A percentile compares a stretch with the other conserved stretches of the same genome.
phyloP scores from a whole-genome alignment of 2,329 filamentous ascomycete species.

The Aureobasidium sp. region DNA sequence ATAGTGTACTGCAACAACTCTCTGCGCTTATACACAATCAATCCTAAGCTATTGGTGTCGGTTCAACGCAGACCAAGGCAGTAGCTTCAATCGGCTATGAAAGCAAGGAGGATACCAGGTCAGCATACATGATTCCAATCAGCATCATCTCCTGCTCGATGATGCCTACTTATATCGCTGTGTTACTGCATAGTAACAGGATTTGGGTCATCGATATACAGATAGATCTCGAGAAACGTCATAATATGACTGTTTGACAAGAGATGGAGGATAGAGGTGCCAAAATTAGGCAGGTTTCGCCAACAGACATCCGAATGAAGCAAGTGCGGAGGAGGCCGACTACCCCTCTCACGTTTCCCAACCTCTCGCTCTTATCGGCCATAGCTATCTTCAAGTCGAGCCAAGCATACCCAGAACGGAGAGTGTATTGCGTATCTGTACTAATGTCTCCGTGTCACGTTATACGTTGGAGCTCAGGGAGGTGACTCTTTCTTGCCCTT shows the following conservation, averaged over 20 bases:
- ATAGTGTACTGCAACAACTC: no score
- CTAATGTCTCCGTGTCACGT: background rate
- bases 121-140: no score
- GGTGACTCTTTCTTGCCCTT: background rate
- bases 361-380: constrained; percentile 3
- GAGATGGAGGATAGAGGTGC: background rate
- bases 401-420: background rate
- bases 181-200: no score
- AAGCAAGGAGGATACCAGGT: no score
- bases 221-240: no score
- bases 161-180: no score
- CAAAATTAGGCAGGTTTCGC: background rate
- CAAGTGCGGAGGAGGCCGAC: constrained; percentile 7
- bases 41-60: no score
- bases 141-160: no score
- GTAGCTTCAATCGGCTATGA: no score
- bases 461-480: background rate
- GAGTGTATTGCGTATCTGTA: background rate
- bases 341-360: constrained; percentile 2
- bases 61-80: no score
- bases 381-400: background rate
- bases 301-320: background rate
- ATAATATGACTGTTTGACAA: background rate
- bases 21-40: no score
- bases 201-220: no score